Percentiles rank a stretch among this genome's conserved stretches.
phyloP scores from a whole-genome alignment of 805 yeast species.

The Kluyveromyces dobzhanskii region DNA sequence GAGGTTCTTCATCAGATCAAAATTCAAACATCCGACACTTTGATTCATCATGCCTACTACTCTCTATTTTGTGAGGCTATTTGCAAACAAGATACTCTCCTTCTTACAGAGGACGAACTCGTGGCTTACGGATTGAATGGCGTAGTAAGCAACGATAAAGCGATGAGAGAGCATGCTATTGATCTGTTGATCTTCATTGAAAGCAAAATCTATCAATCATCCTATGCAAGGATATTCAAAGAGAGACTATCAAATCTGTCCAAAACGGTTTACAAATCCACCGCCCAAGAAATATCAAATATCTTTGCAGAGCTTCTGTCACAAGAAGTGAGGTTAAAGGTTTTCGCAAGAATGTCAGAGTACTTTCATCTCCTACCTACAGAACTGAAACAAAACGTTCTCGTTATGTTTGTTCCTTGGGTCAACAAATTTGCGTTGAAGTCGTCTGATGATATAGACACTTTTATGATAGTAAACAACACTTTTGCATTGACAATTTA shows the following conservation, averaged over 20 bases:
- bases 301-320: conserved; percentile 53
- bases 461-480: conserved; percentile 69
- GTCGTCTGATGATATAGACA: conserved; percentile 35
- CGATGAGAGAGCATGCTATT: conserved; percentile 66
- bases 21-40: conserved; percentile 39
- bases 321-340: conserved; percentile 53
- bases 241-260: conserved; percentile 70
- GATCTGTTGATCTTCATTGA: conserved; percentile 64
- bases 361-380: conserved; percentile 52
- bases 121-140: conserved; percentile 72
- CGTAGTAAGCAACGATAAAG: conserved; percentile 62
- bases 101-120: conserved; percentile 53
- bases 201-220: conserved; percentile 43
- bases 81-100: conserved; percentile 39
- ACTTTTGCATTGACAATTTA: conserved; percentile 78
- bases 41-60: conserved; percentile 61
- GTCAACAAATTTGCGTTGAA: conserved; percentile 71
- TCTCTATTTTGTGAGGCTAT: conserved; percentile 60
- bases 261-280: conserved; percentile 78
- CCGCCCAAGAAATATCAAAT: conserved; percentile 69
- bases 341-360: conserved; percentile 65
- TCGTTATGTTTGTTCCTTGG: conserved; percentile 86
- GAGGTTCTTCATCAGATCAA: conserved; percentile 71
- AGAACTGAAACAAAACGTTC: conserved; percentile 63
- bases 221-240: conserved; percentile 47